phyloP scores from a whole-genome alignment of 208 protist species.

The Acanthamoeba triangularis region DNA sequence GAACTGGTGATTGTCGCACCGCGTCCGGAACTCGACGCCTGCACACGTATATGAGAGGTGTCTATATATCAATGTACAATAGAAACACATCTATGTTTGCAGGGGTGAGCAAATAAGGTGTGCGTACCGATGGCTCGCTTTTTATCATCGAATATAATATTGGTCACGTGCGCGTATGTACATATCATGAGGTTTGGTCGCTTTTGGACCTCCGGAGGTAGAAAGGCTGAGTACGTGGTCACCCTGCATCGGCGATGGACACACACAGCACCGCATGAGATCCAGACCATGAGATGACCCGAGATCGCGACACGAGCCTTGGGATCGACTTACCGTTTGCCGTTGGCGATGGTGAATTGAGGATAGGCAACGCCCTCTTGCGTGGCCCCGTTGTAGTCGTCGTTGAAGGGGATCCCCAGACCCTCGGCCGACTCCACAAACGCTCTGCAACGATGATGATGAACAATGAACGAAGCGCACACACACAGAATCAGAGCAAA shows the following conservation, averaged over 20 bases:
- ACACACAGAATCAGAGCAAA: too few species aligned
- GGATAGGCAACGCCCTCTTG: constrained; percentile 5
- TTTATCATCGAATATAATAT: background rate
- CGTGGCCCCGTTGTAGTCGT: background rate
- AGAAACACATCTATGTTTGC: background rate
- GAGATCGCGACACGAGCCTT: too few species aligned
- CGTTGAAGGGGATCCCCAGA: background rate
- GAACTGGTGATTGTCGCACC: background rate
- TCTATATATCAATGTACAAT: background rate
- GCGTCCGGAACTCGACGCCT: background rate
- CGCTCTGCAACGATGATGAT: background rate
- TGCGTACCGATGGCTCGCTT: background rate
- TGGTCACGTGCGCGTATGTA: constrained; percentile 34
- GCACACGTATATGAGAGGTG: background rate
- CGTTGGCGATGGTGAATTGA: background rate
- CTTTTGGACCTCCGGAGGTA: background rate
- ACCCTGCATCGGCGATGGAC: background rate
- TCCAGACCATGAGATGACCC: too few species aligned
- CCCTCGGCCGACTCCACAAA: background rate
- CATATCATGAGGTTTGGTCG: constrained; percentile 11
- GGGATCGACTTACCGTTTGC: background rate
- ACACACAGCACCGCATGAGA: background rate
- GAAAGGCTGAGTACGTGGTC: background rate
- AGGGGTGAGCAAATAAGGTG: background rate
- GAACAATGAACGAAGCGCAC: too few species aligned